Conservation (phyloP, 768 basidiomycete species). For the Rhodocollybia butyracea region DNA sequence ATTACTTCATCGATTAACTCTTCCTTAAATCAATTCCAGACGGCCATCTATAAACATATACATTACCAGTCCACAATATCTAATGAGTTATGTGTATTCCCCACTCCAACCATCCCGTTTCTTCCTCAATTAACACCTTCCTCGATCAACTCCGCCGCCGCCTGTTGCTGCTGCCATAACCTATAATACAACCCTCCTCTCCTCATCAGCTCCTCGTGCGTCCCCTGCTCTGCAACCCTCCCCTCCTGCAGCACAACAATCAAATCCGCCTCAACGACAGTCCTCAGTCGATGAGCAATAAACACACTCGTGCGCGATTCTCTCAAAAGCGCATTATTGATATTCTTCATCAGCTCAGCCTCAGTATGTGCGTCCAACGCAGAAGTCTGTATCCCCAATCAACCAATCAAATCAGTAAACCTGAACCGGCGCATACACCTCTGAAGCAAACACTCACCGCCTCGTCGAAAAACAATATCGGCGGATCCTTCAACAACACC, state of each 20-base stretch:
- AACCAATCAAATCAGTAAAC: background rate
- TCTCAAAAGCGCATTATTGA: conserved; percentile 74
- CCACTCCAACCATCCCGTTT: no score
- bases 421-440: background rate
- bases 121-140: conserved; percentile 21
- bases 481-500: conserved; percentile 89
- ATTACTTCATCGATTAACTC: no score
- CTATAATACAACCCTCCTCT: conserved; percentile 67
- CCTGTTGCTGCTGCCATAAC: conserved; percentile 80
- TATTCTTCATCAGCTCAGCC: conserved; percentile 90
- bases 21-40: no score
- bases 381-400: conserved; percentile 84
- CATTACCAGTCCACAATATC: no score
- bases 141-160: conserved; percentile 21
- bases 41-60: no score
- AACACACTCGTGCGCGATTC: conserved; percentile 91
- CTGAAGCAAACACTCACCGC: conserved; percentile 57
- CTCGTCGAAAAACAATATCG: conserved; percentile 97
- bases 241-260: conserved; percentile 96
- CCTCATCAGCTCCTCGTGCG: conserved; percentile 81
- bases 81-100: no score
- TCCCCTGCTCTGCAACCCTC: conserved; percentile 86
- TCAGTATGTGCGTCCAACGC: conserved; percentile 96
- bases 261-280: conserved; percentile 88
- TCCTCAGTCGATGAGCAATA: conserved; percentile 90